A percentile compares a stretch with the other conserved stretches of the same genome.
Conservation (phyloP, 169 alveolate genomes). For the Theileria sp. region DNA sequence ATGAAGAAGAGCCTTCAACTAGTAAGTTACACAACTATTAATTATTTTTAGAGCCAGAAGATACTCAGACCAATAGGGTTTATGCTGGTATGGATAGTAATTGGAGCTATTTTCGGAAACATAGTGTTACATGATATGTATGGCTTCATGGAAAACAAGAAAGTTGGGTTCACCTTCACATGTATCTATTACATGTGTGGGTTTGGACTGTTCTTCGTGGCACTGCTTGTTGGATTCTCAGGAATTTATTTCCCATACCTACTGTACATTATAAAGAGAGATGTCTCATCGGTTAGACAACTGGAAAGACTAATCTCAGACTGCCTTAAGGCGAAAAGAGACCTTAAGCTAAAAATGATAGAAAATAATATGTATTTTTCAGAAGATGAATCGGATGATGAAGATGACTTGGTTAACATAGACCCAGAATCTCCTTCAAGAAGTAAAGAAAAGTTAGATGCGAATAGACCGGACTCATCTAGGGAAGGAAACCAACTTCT, state of each 20-base stretch:
- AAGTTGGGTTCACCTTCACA: slow-evolving; percentile 13
- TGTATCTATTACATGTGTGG: slow-evolving; percentile 11
- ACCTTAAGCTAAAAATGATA: slow-evolving; percentile 24
- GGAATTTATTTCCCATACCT: slow-evolving; percentile 52
- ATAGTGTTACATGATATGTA: slow-evolving; percentile 33
- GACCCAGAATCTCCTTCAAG: not conserved
- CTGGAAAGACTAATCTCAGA: slow-evolving; percentile 53
- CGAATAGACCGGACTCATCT: not conserved
- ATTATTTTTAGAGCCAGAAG: slow-evolving; percentile 21
- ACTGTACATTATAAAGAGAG: slow-evolving; percentile 40
- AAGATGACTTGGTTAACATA: slow-evolving; percentile 11
- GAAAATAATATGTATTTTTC: slow-evolving; percentile 4
- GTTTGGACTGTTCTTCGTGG: slow-evolving; percentile 52
- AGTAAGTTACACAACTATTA: not conserved
- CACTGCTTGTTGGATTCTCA: slow-evolving; percentile 51
- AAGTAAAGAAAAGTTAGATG: not conserved
- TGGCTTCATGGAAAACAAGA: not conserved
- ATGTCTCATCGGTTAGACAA: slow-evolving; percentile 36
- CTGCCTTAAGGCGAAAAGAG: slow-evolving; percentile 30
- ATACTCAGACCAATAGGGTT: slow-evolving; percentile 20
- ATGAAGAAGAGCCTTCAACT: slow-evolving; percentile 7
- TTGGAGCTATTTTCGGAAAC: slow-evolving; percentile 18
- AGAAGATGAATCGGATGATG: slow-evolving; percentile 8
- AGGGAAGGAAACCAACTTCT: not conserved
- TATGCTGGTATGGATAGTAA: slow-evolving; percentile 23